Percentiles rank a stretch among this genome's conserved stretches.
phyloP scores from a whole-genome alignment of 306 rosid species.

The Gastrolobium villosum region DNA sequence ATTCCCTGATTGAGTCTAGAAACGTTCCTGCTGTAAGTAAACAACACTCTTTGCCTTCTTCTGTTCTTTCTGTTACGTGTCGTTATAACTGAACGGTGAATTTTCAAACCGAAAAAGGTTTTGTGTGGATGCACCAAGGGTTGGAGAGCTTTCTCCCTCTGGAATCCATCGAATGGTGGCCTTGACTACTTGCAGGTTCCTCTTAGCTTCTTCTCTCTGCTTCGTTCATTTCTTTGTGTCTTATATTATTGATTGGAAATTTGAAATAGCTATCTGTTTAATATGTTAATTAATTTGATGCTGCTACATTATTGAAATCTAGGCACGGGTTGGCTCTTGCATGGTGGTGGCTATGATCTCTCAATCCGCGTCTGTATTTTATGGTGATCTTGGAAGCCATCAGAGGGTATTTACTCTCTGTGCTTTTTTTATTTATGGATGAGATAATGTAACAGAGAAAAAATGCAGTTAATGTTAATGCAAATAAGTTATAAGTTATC shows the following conservation, averaged over 20 bases:
- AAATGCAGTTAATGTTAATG: too few relatives aligned
- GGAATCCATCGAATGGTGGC: conserved; percentile 84
- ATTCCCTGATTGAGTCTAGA: conserved; percentile 46
- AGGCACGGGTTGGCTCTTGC: conserved; percentile 79
- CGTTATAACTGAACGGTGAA: not conserved
- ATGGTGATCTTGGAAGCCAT: conserved; percentile 92
- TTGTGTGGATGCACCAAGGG: conserved; percentile 66
- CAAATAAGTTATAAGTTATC: too few relatives aligned
- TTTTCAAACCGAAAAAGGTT: conserved; percentile 57
- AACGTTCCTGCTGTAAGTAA: conserved; percentile 56
- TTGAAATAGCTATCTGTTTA: not conserved
- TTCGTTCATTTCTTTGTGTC: not conserved
- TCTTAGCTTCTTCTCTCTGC: not conserved
- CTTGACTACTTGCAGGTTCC: conserved; percentile 85
- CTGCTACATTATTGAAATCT: conserved; percentile 27
- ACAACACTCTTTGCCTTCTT: conserved; percentile 25
- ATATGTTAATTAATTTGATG: not conserved
- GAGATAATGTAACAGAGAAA: not conserved
- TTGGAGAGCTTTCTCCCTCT: conserved; percentile 72
- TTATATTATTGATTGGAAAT: conserved; percentile 13
- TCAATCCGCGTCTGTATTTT: conserved; percentile 77
- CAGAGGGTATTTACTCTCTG: conserved; percentile 71
- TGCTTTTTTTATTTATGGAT: conserved; percentile 11
- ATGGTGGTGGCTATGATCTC: conserved; percentile 93
- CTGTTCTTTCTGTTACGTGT: not conserved